These are phyloP conservation scores for rapeseed (Brassica napus) DNA, from an alignment of 345 rosid genomes.

Conservation along the genomic window DNA sequence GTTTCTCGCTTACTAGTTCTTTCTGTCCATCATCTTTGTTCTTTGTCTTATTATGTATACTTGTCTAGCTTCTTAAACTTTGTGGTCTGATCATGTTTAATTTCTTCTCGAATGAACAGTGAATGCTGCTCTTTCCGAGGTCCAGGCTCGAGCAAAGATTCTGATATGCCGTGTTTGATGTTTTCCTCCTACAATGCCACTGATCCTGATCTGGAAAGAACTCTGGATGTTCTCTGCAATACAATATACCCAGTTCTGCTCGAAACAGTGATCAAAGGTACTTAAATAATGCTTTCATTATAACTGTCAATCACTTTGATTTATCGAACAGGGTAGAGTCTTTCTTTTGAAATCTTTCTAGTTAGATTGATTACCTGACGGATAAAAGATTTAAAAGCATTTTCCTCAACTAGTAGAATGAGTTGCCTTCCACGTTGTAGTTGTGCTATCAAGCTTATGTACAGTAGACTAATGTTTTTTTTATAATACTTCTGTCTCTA, in stretches of 20 bases:
- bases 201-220: conserved; percentile 50
- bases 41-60: conserved; percentile 6
- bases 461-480: conserved; percentile 8
- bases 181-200: conserved; percentile 53
- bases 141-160: conserved; percentile 41
- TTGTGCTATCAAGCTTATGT: conserved; percentile 4
- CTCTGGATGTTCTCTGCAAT: conserved; percentile 56
- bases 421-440: conserved; percentile 11
- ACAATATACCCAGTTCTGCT: conserved; percentile 71
- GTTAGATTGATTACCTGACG: background rate
- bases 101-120: conserved; percentile 50
- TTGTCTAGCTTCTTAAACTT: conserved; percentile 13
- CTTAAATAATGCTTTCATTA: conserved; percentile 5
- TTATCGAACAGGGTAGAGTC: background rate
- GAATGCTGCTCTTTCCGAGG: conserved; percentile 67
- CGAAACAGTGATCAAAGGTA: conserved; percentile 89
- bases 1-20: conserved; percentile 11
- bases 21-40: conserved; percentile 16
- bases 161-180: conserved; percentile 67
- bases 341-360: conserved; percentile 5
- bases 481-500: conserved; percentile 31
- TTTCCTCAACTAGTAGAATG: conserved; percentile 4
- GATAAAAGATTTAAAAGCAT: background rate
- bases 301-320: background rate
- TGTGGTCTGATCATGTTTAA: conserved; percentile 6